Base-by-base conservation (phyloP, 1,284 basidiomycete species). In the Trametes pubescens region DNA sequence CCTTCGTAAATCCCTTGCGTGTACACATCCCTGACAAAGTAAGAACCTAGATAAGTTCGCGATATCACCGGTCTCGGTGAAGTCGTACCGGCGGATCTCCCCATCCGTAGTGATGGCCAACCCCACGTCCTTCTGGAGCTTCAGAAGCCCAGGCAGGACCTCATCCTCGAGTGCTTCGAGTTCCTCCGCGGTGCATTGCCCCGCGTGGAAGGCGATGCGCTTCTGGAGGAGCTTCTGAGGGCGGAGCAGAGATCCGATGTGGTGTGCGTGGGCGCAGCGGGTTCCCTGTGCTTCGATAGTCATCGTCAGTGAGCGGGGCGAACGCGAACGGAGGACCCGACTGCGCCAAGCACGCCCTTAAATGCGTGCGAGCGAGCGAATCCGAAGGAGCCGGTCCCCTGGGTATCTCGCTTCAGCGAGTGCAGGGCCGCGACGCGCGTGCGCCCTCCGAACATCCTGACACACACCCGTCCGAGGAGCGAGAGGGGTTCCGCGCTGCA, bases 1-100 rank as follows among this genome's bases (percentile, higher is more conserved):
- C 77, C 85, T 64, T 88, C 84, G 69, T 85, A 88, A 34, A 87
- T 84, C 8, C 84, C 84, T 56, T 87, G 83, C 56, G 81, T 86
- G 68, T 85, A 88, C 63, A 81, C 76, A 29, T 76, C 77, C 67
- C 86, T 88, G 14, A 68, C 18, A 43, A 35, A 26, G n/a, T 37
- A 14, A 32, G 29, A 32, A 32, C 8, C 29, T 3, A 32, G 29
- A 48, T 26, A 26, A 37, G 8, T 11, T 32, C 21, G 8, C 22
- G 21, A 13, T 13, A 29, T 21, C 49, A 35, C 18, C 0, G 18
- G 34, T 21, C 4, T 11, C 13, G 34, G 10, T 51, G 11, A 48
- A 24, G 3, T 38, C 65, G 51, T 52, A 74, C 76, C 76, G 72
- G 22, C 72, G 68, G 49, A 80, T 81, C 69, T 85, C 83, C 11